A percentile compares a stretch with the other conserved stretches of the same genome.
Conservation (phyloP, 257 asterid genomes). For the Capsicum rhomboideum region DNA sequence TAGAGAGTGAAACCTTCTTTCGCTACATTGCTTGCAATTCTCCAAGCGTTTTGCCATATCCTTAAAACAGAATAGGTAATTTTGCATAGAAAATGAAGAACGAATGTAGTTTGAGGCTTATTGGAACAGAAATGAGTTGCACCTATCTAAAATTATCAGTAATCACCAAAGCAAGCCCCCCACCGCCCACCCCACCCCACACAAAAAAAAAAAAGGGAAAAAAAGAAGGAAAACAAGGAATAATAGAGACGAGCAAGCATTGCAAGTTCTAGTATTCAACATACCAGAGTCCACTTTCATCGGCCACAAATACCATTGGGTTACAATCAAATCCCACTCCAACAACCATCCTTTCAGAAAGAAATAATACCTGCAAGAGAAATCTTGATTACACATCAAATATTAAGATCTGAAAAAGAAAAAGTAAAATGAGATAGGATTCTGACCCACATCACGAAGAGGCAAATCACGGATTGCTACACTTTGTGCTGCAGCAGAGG, state of each 20-base stretch:
- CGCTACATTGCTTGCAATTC: neutral
- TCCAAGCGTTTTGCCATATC: neutral
- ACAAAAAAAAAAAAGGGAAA: too few species aligned
- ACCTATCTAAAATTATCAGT: neutral
- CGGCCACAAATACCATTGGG: conserved; percentile 87
- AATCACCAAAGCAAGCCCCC: neutral
- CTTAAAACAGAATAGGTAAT: neutral
- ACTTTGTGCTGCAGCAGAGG: conserved; percentile 95
- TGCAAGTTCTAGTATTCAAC: conserved; percentile 19
- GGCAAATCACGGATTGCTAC: conserved; percentile 96
- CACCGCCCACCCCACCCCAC: neutral
- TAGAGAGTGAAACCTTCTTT: neutral
- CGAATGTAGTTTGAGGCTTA: neutral
- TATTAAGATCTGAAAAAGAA: conserved; percentile 10
- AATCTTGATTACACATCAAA: conserved; percentile 15
- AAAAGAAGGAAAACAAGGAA: neutral
- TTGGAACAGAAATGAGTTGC: neutral
- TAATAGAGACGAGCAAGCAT: neutral
- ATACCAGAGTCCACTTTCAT: conserved; percentile 85
- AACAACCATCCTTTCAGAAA: conserved; percentile 83
- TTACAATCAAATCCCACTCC: conserved; percentile 98
- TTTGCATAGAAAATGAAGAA: neutral
- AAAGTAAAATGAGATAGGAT: conserved; percentile 45
- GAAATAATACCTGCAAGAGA: conserved; percentile 57
- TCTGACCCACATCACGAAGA: conserved; percentile 99